Evolutionary conservation across 768 basidiomycete species (phyloP), one percentile per base, ranked within the genome.

Genomic region (Boletus sp.): DNA sequence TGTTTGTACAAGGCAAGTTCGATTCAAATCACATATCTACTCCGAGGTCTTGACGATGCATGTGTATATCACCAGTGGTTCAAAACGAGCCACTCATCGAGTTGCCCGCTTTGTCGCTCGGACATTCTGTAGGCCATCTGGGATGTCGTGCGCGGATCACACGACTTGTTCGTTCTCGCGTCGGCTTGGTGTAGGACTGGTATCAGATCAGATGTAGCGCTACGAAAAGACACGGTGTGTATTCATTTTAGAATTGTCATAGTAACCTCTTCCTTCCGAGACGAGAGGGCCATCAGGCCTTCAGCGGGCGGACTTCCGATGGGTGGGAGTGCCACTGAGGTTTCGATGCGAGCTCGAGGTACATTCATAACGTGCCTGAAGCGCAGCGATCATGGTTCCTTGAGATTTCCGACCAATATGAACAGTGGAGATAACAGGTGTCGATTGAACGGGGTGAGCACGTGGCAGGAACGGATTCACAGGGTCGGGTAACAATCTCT

Each of bases 51-150:
- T 57, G 30, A 55, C 40, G 12, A 15, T n/a, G 8, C n/a, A 17
- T 32, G 59, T n/a, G 18, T n/a, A 49, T 45, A 12, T 12, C 17
- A 57, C 60, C 55, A 94, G 90, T 94, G 92, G 92, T 94, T 93
- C 72, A 89, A 87, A 67, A 79, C 85, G 28, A 93, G 91, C 62
- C 92, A 95, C 76, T 89, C 90, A 4, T 92, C 91, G 7, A 91
- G 87, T 53, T 98, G 94, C 71, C 94, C 94, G 11, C 73, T 98
- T 48, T 98, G 94, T 71, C 83, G 94, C 29, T 89, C 91, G 20
- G 87, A 92, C 66, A 89, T 94, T 48, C 75, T 89, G 36, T 86
- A 69, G 33, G n/a, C n/a, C 7, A 4, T 46, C 29, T 24, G 7
- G 29, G 46, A 50, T 41, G 39, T 48, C 33, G 28, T 50, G 35